Evolutionary conservation across 495 filamentous ascomycete genomes (phyloP).

Genomic region (Paragyromitra xinjiangensis): DNA sequence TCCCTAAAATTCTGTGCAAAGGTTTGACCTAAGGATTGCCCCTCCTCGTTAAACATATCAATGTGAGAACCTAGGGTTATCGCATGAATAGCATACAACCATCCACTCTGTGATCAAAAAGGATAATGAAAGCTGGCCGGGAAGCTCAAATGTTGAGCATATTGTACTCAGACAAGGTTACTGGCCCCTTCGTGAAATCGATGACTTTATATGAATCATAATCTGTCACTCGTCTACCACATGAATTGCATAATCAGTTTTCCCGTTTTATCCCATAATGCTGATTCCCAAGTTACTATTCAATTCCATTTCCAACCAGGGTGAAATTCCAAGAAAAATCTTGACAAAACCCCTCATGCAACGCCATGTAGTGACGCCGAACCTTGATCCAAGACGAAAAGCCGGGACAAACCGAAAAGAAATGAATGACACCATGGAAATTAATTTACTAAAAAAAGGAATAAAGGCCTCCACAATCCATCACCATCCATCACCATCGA

Average conservation of each 20-base stretch:
- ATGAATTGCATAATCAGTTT: neutral
- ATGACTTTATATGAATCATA: neutral
- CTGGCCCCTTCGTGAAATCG: neutral
- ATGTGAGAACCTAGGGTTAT: too few species aligned
- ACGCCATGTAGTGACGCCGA: neutral
- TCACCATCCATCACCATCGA: constrained; percentile 47
- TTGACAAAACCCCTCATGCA: neutral
- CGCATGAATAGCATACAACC: neutral
- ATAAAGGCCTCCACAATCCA: neutral
- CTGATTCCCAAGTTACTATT: neutral
- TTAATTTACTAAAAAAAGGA: neutral
- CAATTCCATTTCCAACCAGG: neutral
- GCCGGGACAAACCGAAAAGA: neutral
- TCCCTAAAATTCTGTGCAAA: neutral
- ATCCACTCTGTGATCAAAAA: neutral
- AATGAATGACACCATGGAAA: neutral
- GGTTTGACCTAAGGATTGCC: too few species aligned
- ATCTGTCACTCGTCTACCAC: constrained; percentile 2
- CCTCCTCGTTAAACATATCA: too few species aligned
- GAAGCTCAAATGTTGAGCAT: neutral
- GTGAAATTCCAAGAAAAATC: neutral
- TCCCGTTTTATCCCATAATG: neutral
- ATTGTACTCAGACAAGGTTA: neutral
- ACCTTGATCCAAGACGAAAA: neutral
- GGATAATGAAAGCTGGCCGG: neutral